Base-by-base conservation (phyloP, 2,329 filamentous ascomycete species). In the Sporothrix humicola region DNA sequence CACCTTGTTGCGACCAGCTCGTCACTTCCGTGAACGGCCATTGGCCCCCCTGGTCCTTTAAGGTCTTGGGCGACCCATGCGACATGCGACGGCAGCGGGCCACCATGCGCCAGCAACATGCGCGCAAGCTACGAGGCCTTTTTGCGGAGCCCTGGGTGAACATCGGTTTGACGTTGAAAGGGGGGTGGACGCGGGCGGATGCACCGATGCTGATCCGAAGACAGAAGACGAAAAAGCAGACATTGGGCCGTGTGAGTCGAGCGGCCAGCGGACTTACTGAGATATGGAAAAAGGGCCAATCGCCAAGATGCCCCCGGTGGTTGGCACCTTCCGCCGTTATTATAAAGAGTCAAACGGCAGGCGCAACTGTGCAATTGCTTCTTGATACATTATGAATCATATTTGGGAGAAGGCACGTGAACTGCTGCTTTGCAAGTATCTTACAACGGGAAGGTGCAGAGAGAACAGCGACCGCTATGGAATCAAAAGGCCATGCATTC, bases 151-250 rank as follows among this genome's bases (percentile, higher is more conserved):
- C 31, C 66, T 56, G 50, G 48, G 26, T 44, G 50, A 44, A 56
- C 50, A 12, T 56, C 66, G 50, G 61, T 20, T 54, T n/a, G 66
- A 44, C 31, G 31, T 52, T 52, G 23, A 68, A 52, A 52, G 65
- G 23, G 59, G 44, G 59, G 37, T 20, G 42, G 23, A 20, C 20
- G 44, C 63, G 20, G 50, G 31, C 48, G 66, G 66, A 44, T 69
- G 68, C 52, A 46, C 68, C 68, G 68, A 59, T 59, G 50, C n/a
- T n/a, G 37, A 70, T 70, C 68, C 68, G 68, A 70, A 58, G 17
- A 5, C 31, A 37, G 31, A 37, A 37, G 31, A 37, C 7, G 31
- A 37, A 37, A 37, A 44, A 54, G 3, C 7, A 17, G 68, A 20
- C 31, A n/a, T 9, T 15, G 20, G 23, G 66, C 68, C 50, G 68